Percentiles rank a stretch among this genome's conserved stretches.
Evolutionary conservation across 768 basidiomycete genomes (phyloP).

Genomic region (Mrakia hoshinonis): DNA sequence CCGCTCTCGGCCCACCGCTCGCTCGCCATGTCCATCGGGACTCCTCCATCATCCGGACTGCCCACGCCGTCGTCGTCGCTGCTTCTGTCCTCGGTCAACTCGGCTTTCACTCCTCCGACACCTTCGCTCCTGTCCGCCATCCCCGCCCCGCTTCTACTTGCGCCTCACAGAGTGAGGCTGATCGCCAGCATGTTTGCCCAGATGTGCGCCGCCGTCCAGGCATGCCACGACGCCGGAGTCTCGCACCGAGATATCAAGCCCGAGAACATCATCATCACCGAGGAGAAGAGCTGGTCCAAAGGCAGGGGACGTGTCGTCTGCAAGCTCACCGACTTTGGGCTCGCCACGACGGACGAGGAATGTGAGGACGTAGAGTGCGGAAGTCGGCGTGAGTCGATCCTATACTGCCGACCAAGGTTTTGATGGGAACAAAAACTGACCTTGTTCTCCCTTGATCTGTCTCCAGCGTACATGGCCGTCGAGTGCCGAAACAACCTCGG

Average conservation of each 20-base stretch:
- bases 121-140: slow-evolving; percentile 77
- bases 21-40: slow-evolving; percentile 36
- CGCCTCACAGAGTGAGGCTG: slow-evolving; percentile 75
- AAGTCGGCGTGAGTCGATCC: slow-evolving; percentile 63
- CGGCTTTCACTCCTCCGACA: slow-evolving; percentile 66
- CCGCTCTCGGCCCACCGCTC: slow-evolving; percentile 37
- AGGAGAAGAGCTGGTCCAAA: slow-evolving; percentile 51
- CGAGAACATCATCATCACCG: slow-evolving; percentile 94
- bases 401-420: slow-evolving; percentile 8
- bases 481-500: slow-evolving; percentile 97
- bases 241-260: slow-evolving; percentile 99
- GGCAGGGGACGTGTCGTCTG: slow-evolving; percentile 81
- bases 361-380: slow-evolving; percentile 97
- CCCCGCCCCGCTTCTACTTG: slow-evolving; percentile 65
- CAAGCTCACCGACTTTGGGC: slow-evolving; percentile 93
- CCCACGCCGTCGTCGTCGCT: slow-evolving; percentile 9
- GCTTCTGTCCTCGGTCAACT: slow-evolving; percentile 18
- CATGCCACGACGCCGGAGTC: slow-evolving; percentile 82
- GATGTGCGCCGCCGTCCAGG: slow-evolving; percentile 96
- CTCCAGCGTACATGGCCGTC: slow-evolving; percentile 39
- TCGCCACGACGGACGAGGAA: slow-evolving; percentile 78
- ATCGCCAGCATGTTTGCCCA: slow-evolving; percentile 96
- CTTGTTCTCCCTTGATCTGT: slow-evolving; percentile 5
- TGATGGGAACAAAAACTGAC: no score
- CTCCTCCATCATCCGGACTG: slow-evolving; percentile 32